Evolutionary conservation across 257 asterid species (phyloP).

Genomic region (Osmanthus fragrans): DNA sequence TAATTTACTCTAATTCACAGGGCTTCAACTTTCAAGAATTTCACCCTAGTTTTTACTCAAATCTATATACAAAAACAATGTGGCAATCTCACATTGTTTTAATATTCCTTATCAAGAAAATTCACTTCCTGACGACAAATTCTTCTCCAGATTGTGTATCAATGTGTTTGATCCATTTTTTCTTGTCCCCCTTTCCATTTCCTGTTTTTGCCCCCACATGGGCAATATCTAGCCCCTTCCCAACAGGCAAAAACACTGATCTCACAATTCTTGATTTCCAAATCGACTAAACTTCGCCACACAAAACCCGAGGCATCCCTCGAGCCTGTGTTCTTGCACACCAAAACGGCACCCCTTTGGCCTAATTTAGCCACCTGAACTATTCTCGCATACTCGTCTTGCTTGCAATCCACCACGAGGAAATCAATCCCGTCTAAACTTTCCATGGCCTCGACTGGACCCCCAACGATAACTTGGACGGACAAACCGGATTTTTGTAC

Average conservation of each 20-base stretch:
- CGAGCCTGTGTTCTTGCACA: slow-evolving; percentile 72
- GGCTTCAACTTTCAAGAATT: too few species aligned
- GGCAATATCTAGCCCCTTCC: slow-evolving; percentile 75
- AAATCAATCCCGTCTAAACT: slow-evolving; percentile 61
- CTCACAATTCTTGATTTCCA: slow-evolving; percentile 62
- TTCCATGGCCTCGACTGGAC: slow-evolving; percentile 43
- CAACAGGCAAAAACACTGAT: slow-evolving; percentile 79
- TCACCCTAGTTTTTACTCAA: neutral
- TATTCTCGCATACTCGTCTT: slow-evolving; percentile 44
- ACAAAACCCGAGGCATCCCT: slow-evolving; percentile 45
- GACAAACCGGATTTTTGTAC: slow-evolving; percentile 47
- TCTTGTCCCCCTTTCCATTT: neutral
- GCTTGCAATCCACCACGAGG: slow-evolving; percentile 62
- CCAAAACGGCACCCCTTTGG: slow-evolving; percentile 69
- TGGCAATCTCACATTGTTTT: neutral
- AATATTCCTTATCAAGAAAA: neutral
- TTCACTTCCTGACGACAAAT: slow-evolving; percentile 31
- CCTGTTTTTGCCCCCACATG: slow-evolving; percentile 48
- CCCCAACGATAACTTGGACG: slow-evolving; percentile 45
- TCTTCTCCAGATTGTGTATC: slow-evolving; percentile 42
- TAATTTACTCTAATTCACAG: too few species aligned
- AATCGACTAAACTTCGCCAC: slow-evolving; percentile 62
- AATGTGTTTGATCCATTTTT: slow-evolving; percentile 40
- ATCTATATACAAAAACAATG: neutral
- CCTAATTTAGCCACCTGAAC: slow-evolving; percentile 65